Base-by-base conservation (phyloP, 208 protist genomes). In the Trypanosoma platydactyli region DNA sequence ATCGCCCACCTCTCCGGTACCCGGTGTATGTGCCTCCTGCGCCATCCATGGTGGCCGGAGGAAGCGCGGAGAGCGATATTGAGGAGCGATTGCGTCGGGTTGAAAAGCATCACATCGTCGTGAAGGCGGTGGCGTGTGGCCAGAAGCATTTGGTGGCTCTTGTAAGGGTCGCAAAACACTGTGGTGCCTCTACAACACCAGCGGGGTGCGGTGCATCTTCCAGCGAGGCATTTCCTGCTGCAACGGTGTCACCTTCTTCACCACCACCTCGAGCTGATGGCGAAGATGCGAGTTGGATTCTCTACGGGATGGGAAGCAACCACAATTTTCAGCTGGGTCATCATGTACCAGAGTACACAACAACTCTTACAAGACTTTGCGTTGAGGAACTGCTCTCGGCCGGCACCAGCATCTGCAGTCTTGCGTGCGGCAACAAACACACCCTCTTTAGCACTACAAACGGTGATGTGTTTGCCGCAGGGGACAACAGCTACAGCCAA, bases 271-370 rank as follows among this genome's bases (percentile, higher is more conserved):
- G 5, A 38, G 5, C 3, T 11, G 30, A 1, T 44, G 20, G 41
- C 5, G 24, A 27, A 11, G 64, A 35, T 12, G 41, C 12, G 51
- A 55, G 44, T 15, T 63, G 49, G 50, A 25, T 58, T 62, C 18
- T 80, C 0, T 88, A 84, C 55, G 88, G 85, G n/a, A 74, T 94
- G 66, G 88, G 88, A 40, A 89, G 73, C 66, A 94, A 94, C 68
- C 79, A 90, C 70, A 66, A 49, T 41, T 81, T 81, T 16, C 88
- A 94, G 68, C 77, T 94, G 0, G 83, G 88, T 42, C 71, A 79
- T 44, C 70, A 77, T 42, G 77, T 92, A 4, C 78, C 81, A 15
- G 84, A 73, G 42, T 91, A 90, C 68, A 68, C 77, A 41, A 89
- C 66, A 13, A 77, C 84, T 33, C 55, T 94, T 13, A 80, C 69